phyloP scores from a whole-genome alignment of 1,284 basidiomycete species.

The Heimioporus retisporus region DNA sequence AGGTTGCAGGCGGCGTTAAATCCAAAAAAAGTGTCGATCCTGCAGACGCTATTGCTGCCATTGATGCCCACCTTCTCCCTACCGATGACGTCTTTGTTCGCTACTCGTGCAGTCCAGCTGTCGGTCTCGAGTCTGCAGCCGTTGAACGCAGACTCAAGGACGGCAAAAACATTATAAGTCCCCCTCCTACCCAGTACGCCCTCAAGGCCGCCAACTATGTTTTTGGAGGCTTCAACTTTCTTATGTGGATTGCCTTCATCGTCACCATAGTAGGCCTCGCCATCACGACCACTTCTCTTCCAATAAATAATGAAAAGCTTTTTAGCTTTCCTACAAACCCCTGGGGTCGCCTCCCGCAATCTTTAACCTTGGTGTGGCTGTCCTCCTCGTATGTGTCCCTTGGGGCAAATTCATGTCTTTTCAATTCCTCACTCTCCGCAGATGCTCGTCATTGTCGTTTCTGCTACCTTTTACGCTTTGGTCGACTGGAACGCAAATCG shows the following conservation, averaged over 20 bases:
- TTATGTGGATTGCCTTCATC: slow-evolving; percentile 64
- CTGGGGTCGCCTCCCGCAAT: slow-evolving; percentile 60
- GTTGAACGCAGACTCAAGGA: slow-evolving; percentile 53
- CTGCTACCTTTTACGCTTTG: slow-evolving; percentile 57
- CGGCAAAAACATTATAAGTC: slow-evolving; percentile 60
- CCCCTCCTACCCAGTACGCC: slow-evolving; percentile 58
- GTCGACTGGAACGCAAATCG: slow-evolving; percentile 52
- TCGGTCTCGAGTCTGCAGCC: slow-evolving; percentile 57
- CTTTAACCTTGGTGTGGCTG: slow-evolving; percentile 73
- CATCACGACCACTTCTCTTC: not conserved
- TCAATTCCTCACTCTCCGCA: slow-evolving; percentile 9
- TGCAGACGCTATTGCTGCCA: slow-evolving; percentile 51
- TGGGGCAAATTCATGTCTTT: slow-evolving; percentile 3
- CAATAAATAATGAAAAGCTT: slow-evolving; percentile 21
- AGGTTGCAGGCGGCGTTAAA: slow-evolving; percentile 22
- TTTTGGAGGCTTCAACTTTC: slow-evolving; percentile 64
- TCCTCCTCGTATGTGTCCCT: slow-evolving; percentile 78
- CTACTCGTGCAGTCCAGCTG: slow-evolving; percentile 53
- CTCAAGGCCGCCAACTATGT: slow-evolving; percentile 61
- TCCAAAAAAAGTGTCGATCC: slow-evolving; percentile 42
- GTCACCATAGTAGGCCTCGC: slow-evolving; percentile 50
- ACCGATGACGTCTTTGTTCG: slow-evolving; percentile 55
- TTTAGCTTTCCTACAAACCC: slow-evolving; percentile 57
- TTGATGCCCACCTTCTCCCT: slow-evolving; percentile 57
- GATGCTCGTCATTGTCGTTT: slow-evolving; percentile 71